phyloP scores from a whole-genome alignment of 1,284 basidiomycete species.

The Sporisorium scitamineum region DNA sequence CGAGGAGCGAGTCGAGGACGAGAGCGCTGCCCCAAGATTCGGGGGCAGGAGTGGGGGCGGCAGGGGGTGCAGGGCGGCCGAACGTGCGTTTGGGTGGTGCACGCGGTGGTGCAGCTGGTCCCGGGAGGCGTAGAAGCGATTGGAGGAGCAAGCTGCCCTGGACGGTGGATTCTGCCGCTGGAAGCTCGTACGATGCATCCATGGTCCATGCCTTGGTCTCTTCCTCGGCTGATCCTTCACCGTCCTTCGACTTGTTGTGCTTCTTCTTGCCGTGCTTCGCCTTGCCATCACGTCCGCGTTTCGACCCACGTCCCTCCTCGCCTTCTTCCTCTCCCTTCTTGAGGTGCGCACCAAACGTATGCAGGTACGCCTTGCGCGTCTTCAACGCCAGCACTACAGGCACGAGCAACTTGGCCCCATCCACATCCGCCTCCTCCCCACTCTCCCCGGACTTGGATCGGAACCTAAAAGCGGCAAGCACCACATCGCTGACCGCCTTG shows the following conservation, averaged over 20 bases:
- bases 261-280: slow-evolving; percentile 18
- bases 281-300: slow-evolving; percentile 33
- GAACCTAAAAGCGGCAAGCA: slow-evolving; percentile 31
- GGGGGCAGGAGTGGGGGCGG: background rate
- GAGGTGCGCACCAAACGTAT: slow-evolving; percentile 26
- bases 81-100: slow-evolving; percentile 33
- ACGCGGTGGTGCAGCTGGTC: slow-evolving; percentile 35
- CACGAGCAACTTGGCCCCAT: slow-evolving; percentile 32
- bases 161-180: slow-evolving; percentile 24
- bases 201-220: slow-evolving; percentile 20
- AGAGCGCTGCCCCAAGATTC: slow-evolving; percentile 29
- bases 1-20: slow-evolving; percentile 43
- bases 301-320: slow-evolving; percentile 10
- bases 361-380: slow-evolving; percentile 48
- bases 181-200: slow-evolving; percentile 28
- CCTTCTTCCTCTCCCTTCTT: slow-evolving; percentile 15
- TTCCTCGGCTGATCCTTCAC: slow-evolving; percentile 16
- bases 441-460: slow-evolving; percentile 3
- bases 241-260: slow-evolving; percentile 15
- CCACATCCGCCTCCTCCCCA: slow-evolving; percentile 7
- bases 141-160: slow-evolving; percentile 66
- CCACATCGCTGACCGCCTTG: slow-evolving; percentile 23
- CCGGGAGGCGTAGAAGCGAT: slow-evolving; percentile 43
- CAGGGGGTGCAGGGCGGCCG: slow-evolving; percentile 16
- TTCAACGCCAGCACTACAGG: slow-evolving; percentile 42